phyloP scores from a whole-genome alignment of 768 basidiomycete species.

The Sistotremastrum suecicum region DNA sequence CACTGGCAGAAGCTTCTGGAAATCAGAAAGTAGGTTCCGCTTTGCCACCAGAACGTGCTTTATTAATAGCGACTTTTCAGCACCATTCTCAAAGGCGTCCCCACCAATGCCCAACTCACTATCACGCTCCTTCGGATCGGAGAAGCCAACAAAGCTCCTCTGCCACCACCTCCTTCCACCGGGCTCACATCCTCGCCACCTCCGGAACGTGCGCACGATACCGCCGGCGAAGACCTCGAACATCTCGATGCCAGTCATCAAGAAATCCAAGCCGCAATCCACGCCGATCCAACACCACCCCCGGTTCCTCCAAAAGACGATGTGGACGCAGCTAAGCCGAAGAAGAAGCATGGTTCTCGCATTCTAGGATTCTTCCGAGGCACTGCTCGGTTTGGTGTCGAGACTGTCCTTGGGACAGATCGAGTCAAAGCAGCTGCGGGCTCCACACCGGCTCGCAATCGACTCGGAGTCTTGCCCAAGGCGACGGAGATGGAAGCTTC shows the following conservation, averaged over 20 bases:
- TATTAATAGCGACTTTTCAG: constrained; percentile 7
- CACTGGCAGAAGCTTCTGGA: constrained; percentile 24
- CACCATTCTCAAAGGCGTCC: constrained; percentile 24
- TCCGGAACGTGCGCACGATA: constrained; percentile 6
- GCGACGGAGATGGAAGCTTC: constrained; percentile 9
- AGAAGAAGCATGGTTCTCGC: constrained; percentile 10
- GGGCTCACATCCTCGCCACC: constrained; percentile 3
- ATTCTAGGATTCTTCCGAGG: constrained; percentile 13
- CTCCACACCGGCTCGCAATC: constrained; percentile 15
- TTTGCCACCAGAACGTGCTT: not conserved
- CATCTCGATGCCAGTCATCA: constrained; percentile 5
- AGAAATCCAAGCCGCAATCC: not conserved
- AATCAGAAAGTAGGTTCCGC: constrained; percentile 19
- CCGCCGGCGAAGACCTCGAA: not conserved
- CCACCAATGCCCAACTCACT: constrained; percentile 30
- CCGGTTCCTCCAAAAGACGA: not conserved
- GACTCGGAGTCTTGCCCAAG: constrained; percentile 16
- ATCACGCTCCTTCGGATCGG: constrained; percentile 27
- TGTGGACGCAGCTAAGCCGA: not conserved
- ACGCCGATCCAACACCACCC: constrained; percentile 1
- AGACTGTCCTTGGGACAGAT: constrained; percentile 17
- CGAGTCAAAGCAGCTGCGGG: constrained; percentile 19
- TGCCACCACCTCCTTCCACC: constrained; percentile 22
- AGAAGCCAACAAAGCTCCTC: constrained; percentile 22
- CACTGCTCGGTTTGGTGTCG: constrained; percentile 16